Base-by-base conservation (phyloP, 441 rosid genomes). In the Adansonia rubrostipa region DNA sequence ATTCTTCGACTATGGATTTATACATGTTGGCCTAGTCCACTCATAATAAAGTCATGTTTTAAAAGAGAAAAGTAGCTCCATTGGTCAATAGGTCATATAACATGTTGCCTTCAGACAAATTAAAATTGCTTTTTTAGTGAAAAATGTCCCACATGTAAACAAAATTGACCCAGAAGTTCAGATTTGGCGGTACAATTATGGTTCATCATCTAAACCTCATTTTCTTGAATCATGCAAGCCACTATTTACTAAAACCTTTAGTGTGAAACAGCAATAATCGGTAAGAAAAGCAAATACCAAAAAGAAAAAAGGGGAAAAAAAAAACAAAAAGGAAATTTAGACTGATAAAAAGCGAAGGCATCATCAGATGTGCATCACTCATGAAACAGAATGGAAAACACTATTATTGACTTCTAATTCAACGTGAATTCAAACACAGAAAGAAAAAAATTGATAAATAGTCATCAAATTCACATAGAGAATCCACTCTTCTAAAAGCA, bases 401-500 rank as follows among this genome's bases (percentile, higher is more conserved):
- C 10, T 63, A 13, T 64, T n/a, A 65, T 65, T 67, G 4, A 67
- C 13, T 45, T 45, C 33, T 40, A 10, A 11, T n/a, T 57, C 1
- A 40, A 42, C 7, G 20, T 58, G 63, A 62, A 62, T 57, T 6
- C 50, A 11, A 22, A 77, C 14, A 24, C 8, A 36, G 42, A 58
- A 50, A 45, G 1, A 13, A 15, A 58, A 20, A 48, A 28, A 47
- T 44, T 9, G 2, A 70, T 19, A n/a, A 70, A 48, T 44, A 50
- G 19, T 13, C 67, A 28, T 28, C 36, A 19, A 13, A 74, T 42
- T 74, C 4, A 28, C 33, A 63, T 63, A 44, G 15, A 45, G 17
- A 6, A 48, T 22, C 64, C 42, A 78, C 22, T 22, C 56, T 57
- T 67, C 51, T 47, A 50, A 60, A 85, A 20, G n/a, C 13, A 77